Base-by-base conservation (phyloP, 1,284 basidiomycete genomes). In the Thelephora terrestris region DNA sequence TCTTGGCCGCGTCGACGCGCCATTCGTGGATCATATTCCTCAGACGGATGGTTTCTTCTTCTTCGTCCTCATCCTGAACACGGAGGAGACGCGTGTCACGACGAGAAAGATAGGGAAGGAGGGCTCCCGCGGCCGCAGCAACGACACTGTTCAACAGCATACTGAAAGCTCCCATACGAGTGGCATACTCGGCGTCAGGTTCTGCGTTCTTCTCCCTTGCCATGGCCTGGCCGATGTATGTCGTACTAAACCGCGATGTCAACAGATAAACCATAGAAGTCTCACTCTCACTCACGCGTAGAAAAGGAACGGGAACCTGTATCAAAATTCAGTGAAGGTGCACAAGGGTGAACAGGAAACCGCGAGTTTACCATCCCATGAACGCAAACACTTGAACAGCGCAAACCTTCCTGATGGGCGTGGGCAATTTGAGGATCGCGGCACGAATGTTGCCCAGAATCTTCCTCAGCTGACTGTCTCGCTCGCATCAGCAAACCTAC, bases 221-320 rank as follows among this genome's bases (percentile, higher is more conserved):
- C 88, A 94, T 91, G 21, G 95, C 75, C 65, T 95, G 90, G 5
- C 89, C 85, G 50, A 96, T 77, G 60, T 93, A 97, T 1, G 91
- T 93, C 1, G 93, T 96, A 16, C 85, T 83, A 40, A 25, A 45
- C 37, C 5, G 34, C 46, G 21, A 43, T 21, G 16, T 18, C 4
- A 17, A 21, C 42, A 40, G 10, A 39, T 47, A 38, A 52, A 40
- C 47, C 37, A 49, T 40, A 44, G n/a, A 49, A 37, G 5, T 16
- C 47, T 43, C 43, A 12, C 14, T 16, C 44, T 37, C 37, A 67
- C 79, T 53, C 62, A 85, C 76, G 90, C 80, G 61, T 95, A 96
- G 67, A 96, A 96, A 32, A 97, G 71, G 69, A 94, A 94, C 0
- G 92, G 92, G 61, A 95, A 96, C 90, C 88, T 85, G 16, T 9